A percentile compares a stretch with the other conserved stretches of the same genome.
Evolutionary conservation across 257 asterid genomes (phyloP).

Genomic region (Ophiorrhiza pumila): DNA sequence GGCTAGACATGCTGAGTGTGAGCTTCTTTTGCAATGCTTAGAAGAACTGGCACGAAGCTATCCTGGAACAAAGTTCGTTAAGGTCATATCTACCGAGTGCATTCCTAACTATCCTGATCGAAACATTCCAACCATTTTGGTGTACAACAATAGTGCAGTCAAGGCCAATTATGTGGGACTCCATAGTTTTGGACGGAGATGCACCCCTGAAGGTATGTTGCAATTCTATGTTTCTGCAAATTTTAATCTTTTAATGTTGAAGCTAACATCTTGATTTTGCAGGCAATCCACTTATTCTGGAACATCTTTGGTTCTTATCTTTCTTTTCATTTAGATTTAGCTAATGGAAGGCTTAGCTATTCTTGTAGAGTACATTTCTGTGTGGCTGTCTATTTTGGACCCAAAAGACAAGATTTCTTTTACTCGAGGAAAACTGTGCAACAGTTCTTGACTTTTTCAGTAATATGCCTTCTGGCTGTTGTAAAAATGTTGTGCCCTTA

Average conservation of each 20-base stretch:
- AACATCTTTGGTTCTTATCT: neutral
- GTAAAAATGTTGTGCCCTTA: neutral
- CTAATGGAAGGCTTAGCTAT: neutral
- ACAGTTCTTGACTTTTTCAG: neutral
- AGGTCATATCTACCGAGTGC: constrained; percentile 87
- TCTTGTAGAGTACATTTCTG: no score
- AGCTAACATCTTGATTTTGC: neutral
- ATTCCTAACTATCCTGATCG: constrained; percentile 94
- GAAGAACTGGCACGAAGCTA: constrained; percentile 75
- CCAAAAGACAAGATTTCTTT: neutral
- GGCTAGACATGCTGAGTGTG: constrained; percentile 61
- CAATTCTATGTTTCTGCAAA: neutral
- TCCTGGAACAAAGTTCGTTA: constrained; percentile 91
- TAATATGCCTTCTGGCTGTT: neutral
- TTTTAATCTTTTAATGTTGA: neutral
- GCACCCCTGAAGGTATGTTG: constrained; percentile 82
- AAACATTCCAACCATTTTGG: constrained; percentile 85
- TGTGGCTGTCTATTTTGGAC: no score
- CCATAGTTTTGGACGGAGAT: constrained; percentile 83
- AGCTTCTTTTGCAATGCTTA: constrained; percentile 74
- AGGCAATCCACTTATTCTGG: neutral
- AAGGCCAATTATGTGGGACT: constrained; percentile 82
- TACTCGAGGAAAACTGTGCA: neutral
- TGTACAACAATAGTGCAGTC: constrained; percentile 75
- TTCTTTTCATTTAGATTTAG: neutral